Evolutionary conservation across 208 protist species (phyloP).

Genomic region (Borovskyia barvae): DNA sequence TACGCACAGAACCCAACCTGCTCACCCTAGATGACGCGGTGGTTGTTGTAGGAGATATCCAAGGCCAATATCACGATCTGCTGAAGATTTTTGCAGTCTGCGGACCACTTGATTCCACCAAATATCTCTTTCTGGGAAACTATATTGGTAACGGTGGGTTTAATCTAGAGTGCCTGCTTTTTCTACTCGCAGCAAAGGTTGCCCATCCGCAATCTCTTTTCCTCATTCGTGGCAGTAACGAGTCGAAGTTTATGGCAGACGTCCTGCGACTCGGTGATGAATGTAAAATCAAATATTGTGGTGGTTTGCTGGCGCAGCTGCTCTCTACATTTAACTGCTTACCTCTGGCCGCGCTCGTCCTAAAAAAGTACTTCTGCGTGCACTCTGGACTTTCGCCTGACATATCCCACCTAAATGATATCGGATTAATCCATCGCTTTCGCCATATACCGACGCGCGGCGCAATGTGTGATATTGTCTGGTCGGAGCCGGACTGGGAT

Average conservation of each 20-base stretch:
- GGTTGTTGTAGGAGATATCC: slow-evolving; percentile 93
- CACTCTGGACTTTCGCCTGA: slow-evolving; percentile 98
- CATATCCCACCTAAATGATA: slow-evolving; percentile 92
- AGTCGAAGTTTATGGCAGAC: slow-evolving; percentile 84
- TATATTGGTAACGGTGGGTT: slow-evolving; percentile 98
- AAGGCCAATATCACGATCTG: slow-evolving; percentile 94
- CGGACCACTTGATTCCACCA: slow-evolving; percentile 72
- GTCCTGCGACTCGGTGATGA: slow-evolving; percentile 94
- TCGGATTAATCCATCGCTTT: slow-evolving; percentile 93
- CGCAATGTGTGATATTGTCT: slow-evolving; percentile 99
- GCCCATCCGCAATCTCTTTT: slow-evolving; percentile 84
- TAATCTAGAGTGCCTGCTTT: slow-evolving; percentile 95
- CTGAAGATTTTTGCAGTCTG: slow-evolving; percentile 77
- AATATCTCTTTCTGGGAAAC: slow-evolving; percentile 98
- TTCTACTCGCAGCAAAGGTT: slow-evolving; percentile 96
- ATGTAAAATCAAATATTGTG: slow-evolving; percentile 92
- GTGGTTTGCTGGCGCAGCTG: slow-evolving; percentile 39
- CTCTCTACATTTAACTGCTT: slow-evolving; percentile 95
- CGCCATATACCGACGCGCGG: slow-evolving; percentile 97
- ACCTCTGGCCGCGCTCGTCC: slow-evolving; percentile 96
- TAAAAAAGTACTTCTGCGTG: slow-evolving; percentile 98
- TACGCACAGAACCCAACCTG: slow-evolving; percentile 61
- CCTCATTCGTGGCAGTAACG: slow-evolving; percentile 93
- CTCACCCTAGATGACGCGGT: slow-evolving; percentile 55
- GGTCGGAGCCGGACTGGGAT: slow-evolving; percentile 98